A percentile compares a stretch with the other conserved stretches of the same genome.
Conservation (phyloP, 2,329 filamentous ascomycete genomes). For the Thelonectria olida region DNA sequence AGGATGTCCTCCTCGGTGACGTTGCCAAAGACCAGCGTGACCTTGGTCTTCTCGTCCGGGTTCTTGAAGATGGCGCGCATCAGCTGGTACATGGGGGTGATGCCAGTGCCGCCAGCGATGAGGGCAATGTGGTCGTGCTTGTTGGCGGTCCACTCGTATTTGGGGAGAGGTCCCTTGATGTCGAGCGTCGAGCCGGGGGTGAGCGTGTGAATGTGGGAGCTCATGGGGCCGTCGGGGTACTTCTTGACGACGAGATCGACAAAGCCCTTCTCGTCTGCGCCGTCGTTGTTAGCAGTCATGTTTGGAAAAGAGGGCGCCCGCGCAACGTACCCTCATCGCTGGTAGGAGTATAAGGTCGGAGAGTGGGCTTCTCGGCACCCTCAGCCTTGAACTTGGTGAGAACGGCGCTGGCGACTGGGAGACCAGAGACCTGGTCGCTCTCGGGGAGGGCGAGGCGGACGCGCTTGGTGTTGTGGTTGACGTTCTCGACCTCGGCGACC, state of each 20-base stretch:
- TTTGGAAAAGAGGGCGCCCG: background rate
- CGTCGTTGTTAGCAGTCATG: constrained; percentile 18
- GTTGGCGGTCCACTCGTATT: constrained; percentile 89
- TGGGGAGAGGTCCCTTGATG: constrained; percentile 95
- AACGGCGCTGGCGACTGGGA: constrained; percentile 84
- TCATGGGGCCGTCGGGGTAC: constrained; percentile 93
- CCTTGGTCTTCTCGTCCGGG: constrained; percentile 96
- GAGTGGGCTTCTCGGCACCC: constrained; percentile 83
- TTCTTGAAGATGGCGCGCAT: constrained; percentile 92
- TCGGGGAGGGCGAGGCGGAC: constrained; percentile 89
- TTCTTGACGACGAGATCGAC: constrained; percentile 92
- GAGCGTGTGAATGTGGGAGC: constrained; percentile 85
- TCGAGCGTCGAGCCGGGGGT: constrained; percentile 82
- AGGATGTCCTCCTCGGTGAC: constrained; percentile 90
- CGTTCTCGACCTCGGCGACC: constrained; percentile 77
- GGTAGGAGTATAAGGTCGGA: constrained; percentile 92
- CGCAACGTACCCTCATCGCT: constrained; percentile 77
- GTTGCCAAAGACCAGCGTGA: constrained; percentile 95
- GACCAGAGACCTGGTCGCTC: constrained; percentile 82
- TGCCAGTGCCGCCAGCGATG: constrained; percentile 94
- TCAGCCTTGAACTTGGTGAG: constrained; percentile 91
- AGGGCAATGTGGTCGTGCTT: constrained; percentile 91
- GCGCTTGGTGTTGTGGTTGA: constrained; percentile 96
- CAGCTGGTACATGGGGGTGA: constrained; percentile 98
- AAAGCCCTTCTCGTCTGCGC: constrained; percentile 76